Evolutionary conservation across 202 grass and related monocot species (phyloP).

Genomic region (Miscanthus sacchariflorus): DNA sequence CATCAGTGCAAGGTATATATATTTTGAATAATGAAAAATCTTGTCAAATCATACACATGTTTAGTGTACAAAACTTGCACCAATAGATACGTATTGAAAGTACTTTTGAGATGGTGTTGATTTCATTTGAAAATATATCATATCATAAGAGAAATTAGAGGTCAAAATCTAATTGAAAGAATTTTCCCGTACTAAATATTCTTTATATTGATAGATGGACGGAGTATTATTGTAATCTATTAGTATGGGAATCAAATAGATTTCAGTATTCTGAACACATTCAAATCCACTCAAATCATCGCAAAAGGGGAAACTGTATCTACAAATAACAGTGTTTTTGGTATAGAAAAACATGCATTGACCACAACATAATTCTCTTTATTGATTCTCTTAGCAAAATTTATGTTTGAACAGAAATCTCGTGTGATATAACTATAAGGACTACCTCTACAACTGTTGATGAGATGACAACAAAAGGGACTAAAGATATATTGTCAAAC

Average conservation of each 20-base stretch:
- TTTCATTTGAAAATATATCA: not conserved
- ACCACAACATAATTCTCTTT: not conserved
- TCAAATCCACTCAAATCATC: not conserved
- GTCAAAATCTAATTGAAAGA: not conserved
- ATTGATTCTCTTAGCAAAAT: not conserved
- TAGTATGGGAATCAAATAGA: constrained; percentile 12
- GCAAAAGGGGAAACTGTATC: not conserved
- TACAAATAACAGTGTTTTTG: not conserved
- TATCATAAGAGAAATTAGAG: not conserved
- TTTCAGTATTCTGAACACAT: not conserved
- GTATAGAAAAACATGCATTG: not conserved
- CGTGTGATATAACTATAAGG: not conserved
- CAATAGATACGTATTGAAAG: not conserved
- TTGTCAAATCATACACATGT: not conserved
- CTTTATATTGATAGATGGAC: not conserved
- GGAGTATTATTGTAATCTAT: not conserved
- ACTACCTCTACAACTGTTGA: not conserved
- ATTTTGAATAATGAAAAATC: not conserved
- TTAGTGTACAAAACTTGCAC: not conserved
- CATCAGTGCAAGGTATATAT: not conserved
- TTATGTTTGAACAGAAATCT: constrained; percentile 14
- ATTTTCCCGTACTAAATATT: not conserved
- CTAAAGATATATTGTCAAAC: constrained; percentile 25
- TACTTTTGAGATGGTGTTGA: not conserved
- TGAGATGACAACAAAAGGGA: not conserved